Conservation (phyloP, 345 rosid genomes). For the Euclidium syriacum region DNA sequence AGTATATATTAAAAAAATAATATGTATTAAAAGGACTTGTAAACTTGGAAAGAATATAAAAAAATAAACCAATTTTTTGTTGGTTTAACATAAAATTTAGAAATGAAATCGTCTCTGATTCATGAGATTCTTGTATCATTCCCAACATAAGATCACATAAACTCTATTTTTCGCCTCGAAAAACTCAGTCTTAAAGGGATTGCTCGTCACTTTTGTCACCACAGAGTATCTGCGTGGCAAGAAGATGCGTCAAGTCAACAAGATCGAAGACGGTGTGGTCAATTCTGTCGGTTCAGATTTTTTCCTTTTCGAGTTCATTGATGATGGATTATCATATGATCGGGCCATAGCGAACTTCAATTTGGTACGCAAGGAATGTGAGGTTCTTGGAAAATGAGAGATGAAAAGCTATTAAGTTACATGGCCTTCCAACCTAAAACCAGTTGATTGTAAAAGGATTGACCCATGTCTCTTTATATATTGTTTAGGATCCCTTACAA, state of each 20-base stretch:
- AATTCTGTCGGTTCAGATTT: constrained; percentile 43
- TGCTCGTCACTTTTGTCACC: constrained; percentile 51
- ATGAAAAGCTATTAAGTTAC: no score
- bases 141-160: constrained; percentile 62
- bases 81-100: no score
- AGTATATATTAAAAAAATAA: no score
- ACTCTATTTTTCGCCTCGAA: constrained; percentile 55
- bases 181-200: constrained; percentile 48
- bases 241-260: constrained; percentile 41
- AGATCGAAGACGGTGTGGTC: constrained; percentile 30
- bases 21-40: no score
- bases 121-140: constrained; percentile 59
- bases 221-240: constrained; percentile 34
- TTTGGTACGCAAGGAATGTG: constrained; percentile 39
- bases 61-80: no score
- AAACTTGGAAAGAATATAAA: no score
- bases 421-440: no score
- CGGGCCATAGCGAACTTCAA: constrained; percentile 38
- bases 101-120: no score
- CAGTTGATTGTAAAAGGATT: no score
- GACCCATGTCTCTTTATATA: no score
- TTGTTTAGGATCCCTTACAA: no score
- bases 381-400: constrained; percentile 32
- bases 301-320: constrained; percentile 50
- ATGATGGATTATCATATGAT: constrained; percentile 46